A percentile compares a stretch with the other conserved stretches of the same genome.
Evolutionary conservation across 2,329 filamentous ascomycete genomes (phyloP).

Genomic region (Cercospora zeina): DNA sequence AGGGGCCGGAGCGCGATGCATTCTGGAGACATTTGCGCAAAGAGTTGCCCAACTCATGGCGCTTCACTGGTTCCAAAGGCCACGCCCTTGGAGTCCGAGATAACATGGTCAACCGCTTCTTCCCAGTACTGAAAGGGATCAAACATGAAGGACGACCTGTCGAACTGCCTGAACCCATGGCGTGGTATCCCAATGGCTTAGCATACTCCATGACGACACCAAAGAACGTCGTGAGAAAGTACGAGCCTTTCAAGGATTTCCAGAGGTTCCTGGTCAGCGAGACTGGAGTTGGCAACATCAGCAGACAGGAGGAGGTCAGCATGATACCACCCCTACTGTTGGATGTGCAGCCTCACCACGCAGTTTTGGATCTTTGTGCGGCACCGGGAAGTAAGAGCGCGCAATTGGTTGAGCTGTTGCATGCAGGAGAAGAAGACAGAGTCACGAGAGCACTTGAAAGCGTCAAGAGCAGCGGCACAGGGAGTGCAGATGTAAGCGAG

Average conservation of each 20-base stretch:
- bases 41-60: conserved; percentile 94
- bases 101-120: conserved; percentile 82
- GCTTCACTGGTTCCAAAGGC: conserved; percentile 93
- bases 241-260: conserved; percentile 89
- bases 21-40: conserved; percentile 84
- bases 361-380: conserved; percentile 91
- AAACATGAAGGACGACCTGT: conserved; percentile 79
- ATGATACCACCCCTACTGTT: conserved; percentile 97
- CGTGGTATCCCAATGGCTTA: conserved; percentile 92
- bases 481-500: conserved; percentile 39
- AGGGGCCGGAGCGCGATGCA: conserved; percentile 67
- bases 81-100: conserved; percentile 92
- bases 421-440: conserved; percentile 85
- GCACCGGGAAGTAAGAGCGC: conserved; percentile 96
- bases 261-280: conserved; percentile 98
- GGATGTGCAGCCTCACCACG: conserved; percentile 87
- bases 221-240: conserved; percentile 92
- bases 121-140: conserved; percentile 85
- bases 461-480: conserved; percentile 54
- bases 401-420: conserved; percentile 91
- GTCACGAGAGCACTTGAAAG: conserved; percentile 69
- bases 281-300: conserved; percentile 96
- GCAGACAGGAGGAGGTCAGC: conserved; percentile 93
- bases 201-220: conserved; percentile 98
- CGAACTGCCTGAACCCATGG: conserved; percentile 75